Percentiles rank a stretch among this genome's conserved stretches.
Evolutionary conservation across 805 yeast species (phyloP).

Genomic region (Pichia heedii): DNA sequence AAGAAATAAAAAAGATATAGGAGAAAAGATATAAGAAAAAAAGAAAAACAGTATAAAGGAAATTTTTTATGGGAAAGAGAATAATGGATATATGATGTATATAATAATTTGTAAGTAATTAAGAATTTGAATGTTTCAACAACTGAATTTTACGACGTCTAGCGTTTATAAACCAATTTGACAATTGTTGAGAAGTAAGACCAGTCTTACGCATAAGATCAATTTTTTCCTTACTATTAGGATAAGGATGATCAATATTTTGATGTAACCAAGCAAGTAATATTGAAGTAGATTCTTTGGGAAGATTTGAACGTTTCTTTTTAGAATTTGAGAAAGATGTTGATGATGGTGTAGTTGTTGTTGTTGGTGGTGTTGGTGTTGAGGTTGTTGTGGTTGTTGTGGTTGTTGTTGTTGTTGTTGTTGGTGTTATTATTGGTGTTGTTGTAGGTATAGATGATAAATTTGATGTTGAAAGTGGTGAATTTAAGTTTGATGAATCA

Average conservation of each 20-base stretch:
- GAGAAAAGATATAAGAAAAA: background rate
- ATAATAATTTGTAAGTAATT: too few species aligned
- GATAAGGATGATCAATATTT: constrained; percentile 52
- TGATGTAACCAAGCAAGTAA: constrained; percentile 46
- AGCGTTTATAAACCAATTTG: constrained; percentile 58
- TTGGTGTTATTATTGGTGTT: too few species aligned
- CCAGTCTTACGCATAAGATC: constrained; percentile 48
- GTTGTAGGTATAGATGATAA: too few species aligned
- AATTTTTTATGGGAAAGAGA: too few species aligned
- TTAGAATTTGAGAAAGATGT: constrained; percentile 10
- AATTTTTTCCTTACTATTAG: constrained; percentile 47
- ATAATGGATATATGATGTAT: too few species aligned
- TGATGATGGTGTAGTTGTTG: background rate
- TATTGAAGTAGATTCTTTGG: constrained; percentile 50
- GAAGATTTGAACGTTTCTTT: constrained; percentile 42
- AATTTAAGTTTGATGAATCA: too few species aligned
- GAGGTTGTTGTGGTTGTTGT: too few species aligned
- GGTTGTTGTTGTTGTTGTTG: too few species aligned
- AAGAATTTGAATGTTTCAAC: constrained; percentile 28
- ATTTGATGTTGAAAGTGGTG: too few species aligned
- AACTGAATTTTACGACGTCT: constrained; percentile 48
- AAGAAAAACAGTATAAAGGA: too few species aligned
- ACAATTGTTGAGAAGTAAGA: constrained; percentile 47
- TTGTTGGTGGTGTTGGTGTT: background rate
- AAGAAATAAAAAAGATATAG: too few species aligned